These are phyloP conservation scores for Acarospora socialis DNA, from an alignment of 2,329 filamentous ascomycete genomes.

Conservation along the genomic window DNA sequence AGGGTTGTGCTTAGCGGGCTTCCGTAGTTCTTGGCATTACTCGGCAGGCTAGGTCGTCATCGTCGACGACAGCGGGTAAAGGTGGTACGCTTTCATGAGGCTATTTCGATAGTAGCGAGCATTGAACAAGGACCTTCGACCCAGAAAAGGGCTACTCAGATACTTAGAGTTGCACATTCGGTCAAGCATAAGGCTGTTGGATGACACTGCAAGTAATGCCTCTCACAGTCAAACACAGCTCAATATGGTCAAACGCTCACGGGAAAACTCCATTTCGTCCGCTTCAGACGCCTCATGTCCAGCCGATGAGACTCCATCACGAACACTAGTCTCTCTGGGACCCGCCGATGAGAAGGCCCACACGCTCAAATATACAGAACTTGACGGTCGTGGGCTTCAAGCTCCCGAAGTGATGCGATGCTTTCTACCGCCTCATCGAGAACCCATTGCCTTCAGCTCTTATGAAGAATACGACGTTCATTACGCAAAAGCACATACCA, in stretches of 20 bases:
- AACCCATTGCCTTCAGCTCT: constrained; percentile 53
- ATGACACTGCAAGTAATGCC: constrained; percentile 1
- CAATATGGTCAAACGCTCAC: constrained; percentile 47
- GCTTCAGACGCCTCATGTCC: constrained; percentile 15
- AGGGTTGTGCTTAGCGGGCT: no score
- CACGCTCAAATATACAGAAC: constrained; percentile 26
- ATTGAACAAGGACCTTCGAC: no score
- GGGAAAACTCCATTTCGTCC: constrained; percentile 35
- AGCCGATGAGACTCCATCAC: constrained; percentile 15
- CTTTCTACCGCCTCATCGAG: constrained; percentile 63
- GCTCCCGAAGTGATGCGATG: constrained; percentile 34
- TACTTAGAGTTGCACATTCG: no score
- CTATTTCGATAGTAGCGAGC: no score
- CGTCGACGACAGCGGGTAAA: no score
- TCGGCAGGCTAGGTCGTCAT: no score
- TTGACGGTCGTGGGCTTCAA: not conserved
- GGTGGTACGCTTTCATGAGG: no score
- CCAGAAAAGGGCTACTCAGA: no score
- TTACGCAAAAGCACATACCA: constrained; percentile 65
- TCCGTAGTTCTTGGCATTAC: no score
- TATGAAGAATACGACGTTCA: constrained; percentile 79
- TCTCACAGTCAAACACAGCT: constrained; percentile 8
- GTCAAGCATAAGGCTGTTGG: no score
- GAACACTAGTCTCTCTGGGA: constrained; percentile 22
- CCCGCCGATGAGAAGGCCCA: constrained; percentile 6